Percentiles rank a stretch among this genome's conserved stretches.
Conservation (phyloP, 306 rosid species). For the Cucumis melo region DNA sequence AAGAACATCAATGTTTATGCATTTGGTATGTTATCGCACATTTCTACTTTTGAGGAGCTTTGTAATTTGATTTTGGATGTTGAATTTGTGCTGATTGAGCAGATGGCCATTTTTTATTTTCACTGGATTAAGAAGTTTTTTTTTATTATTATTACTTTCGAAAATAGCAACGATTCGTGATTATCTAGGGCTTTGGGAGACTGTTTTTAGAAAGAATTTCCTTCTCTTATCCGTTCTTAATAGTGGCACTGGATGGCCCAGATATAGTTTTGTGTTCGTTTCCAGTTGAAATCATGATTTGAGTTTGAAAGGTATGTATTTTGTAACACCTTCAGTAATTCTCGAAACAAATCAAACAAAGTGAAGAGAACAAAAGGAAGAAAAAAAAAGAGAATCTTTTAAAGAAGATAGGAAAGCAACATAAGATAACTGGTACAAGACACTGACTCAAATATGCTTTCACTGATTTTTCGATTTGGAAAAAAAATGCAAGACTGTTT, state of each 20-base stretch:
- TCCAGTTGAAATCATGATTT: neutral
- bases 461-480: neutral
- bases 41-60: neutral
- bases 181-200: neutral
- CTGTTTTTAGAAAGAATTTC: neutral
- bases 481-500: neutral
- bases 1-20: slow-evolving; percentile 87
- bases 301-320: neutral
- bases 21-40: slow-evolving; percentile 36
- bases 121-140: too few relatives aligned
- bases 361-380: neutral
- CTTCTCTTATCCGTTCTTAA: neutral
- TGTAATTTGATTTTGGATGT: neutral
- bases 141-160: too few relatives aligned
- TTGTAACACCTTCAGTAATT: neutral
- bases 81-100: neutral
- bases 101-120: neutral
- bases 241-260: neutral
- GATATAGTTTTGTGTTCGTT: neutral
- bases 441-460: neutral
- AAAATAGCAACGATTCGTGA: neutral
- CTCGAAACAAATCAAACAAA: neutral
- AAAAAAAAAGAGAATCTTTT: neutral
- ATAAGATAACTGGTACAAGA: neutral
- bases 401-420: neutral